Evolutionary conservation across 768 basidiomycete genomes (phyloP), one percentile per base, ranked within the genome.

Genomic region (Ephemerocybe angulata): DNA sequence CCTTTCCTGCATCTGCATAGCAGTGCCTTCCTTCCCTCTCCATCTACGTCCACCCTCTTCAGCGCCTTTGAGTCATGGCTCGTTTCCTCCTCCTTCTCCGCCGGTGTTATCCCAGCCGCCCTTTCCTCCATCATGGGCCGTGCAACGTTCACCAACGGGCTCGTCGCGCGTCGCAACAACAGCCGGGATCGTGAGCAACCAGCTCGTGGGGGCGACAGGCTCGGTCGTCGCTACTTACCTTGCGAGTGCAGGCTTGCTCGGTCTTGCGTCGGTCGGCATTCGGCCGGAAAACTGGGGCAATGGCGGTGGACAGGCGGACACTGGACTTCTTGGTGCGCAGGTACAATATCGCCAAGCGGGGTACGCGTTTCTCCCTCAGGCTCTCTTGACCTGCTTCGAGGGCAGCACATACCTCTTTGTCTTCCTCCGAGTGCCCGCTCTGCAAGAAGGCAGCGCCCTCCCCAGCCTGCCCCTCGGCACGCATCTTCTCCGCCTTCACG

Each of bases 351-450:
- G 83, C 87, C 29, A 66, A 70, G 50, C 67, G 70, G 50, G 84
- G 85, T 81, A 55, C 28, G 58, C 37, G 12, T 11, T 27, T 25
- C 21, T 33, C 52, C 44, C 27, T 13, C 13, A 42, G 29, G 33
- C 48, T 5, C 17, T 35, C 44, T 24, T 29, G 67, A 90, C 88
- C 1, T 87, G 85, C 68, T 90, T 90, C 64, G 88, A 90, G 64
- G 89, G 88, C 2, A 87, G 86, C 4, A 88, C 90, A 87, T 90
- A 90, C 68, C 79, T 90, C 57, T 90, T 90, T 68, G 88, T 90
- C 59, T 90, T 89, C 72, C 74, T 86, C 58, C 90, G 88, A 89
- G 88, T 90, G 0, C 88, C 89, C 1, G 77, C 83, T 1, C 72
- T 90, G 15, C 87, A 90, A 68, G 85, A 88, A 63, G 71, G 71